A percentile compares a stretch with the other conserved stretches of the same genome.
Evolutionary conservation across 345 rosid species (phyloP).

Genomic region (Litchi chinensis): DNA sequence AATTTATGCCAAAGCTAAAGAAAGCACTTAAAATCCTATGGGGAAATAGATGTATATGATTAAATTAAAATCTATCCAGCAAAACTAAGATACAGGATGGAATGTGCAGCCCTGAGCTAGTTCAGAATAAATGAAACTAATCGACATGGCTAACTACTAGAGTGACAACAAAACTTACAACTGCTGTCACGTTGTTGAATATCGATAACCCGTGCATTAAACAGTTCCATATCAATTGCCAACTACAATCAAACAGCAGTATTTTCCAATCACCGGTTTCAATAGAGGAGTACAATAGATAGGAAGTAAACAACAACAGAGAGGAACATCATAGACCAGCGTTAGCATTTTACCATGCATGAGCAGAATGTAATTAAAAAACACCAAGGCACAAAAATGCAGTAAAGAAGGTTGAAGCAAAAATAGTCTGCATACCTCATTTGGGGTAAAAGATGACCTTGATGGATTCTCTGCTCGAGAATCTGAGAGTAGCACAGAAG

Average conservation of each 20-base stretch:
- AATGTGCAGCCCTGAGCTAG: not conserved
- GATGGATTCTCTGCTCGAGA: constrained; percentile 38
- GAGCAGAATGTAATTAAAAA: not conserved
- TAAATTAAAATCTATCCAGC: not conserved
- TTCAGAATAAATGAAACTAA: no score
- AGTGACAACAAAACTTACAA: constrained; percentile 59
- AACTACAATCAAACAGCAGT: constrained; percentile 64
- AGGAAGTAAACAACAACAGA: not conserved
- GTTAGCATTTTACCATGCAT: not conserved
- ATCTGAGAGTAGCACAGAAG: constrained; percentile 43
- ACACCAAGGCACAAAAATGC: no score
- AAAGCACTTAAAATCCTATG: not conserved
- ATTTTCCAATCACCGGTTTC: constrained; percentile 15
- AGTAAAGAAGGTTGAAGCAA: not conserved
- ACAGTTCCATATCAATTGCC: constrained; percentile 82
- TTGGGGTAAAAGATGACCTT: constrained; percentile 34
- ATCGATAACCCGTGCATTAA: constrained; percentile 74
- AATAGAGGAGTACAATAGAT: not conserved
- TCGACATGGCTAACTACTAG: not conserved
- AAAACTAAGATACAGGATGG: not conserved
- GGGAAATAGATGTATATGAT: not conserved
- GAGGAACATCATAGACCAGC: constrained; percentile 3
- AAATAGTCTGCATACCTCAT: constrained; percentile 37
- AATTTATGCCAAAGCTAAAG: not conserved
- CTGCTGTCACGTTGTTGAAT: constrained; percentile 61